Conservation (phyloP, 1,284 basidiomycete species). For the Pulveroboletus sp. region DNA sequence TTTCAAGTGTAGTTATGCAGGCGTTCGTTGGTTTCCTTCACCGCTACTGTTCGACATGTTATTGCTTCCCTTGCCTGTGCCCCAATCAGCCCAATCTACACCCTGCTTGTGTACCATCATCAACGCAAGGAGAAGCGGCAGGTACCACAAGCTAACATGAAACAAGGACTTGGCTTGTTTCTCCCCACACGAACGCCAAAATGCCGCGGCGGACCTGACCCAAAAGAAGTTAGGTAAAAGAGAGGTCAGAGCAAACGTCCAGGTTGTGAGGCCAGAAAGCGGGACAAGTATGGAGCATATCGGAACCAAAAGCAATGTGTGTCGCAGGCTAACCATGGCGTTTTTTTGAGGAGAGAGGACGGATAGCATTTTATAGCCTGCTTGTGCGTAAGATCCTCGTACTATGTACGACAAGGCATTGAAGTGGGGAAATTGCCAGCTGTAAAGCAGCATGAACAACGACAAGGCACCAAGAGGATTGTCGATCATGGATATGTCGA, state of each 20-base stretch:
- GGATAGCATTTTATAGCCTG: conserved; percentile 92
- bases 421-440: conserved; percentile 99
- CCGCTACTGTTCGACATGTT: not conserved
- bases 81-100: conserved; percentile 63
- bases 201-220: conserved; percentile 67
- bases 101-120: conserved; percentile 95
- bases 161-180: conserved; percentile 78
- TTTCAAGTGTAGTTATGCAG: not conserved
- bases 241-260: conserved; percentile 80
- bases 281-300: conserved; percentile 83
- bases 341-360: conserved; percentile 82
- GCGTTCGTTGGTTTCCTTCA: not conserved
- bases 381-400: conserved; percentile 87
- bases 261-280: conserved; percentile 83
- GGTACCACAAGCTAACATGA: conserved; percentile 86
- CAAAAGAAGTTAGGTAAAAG: conserved; percentile 77
- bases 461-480: conserved; percentile 77
- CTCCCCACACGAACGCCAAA: conserved; percentile 76
- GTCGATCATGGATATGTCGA: conserved; percentile 52
- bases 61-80: conserved; percentile 23
- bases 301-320: conserved; percentile 77
- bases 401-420: conserved; percentile 90
- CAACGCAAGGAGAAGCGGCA: conserved; percentile 86
- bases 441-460: conserved; percentile 82
- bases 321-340: conserved; percentile 81